These are phyloP conservation scores for Chenopodium album DNA, from an alignment of 148 eudicot species.

Conservation along the genomic window DNA sequence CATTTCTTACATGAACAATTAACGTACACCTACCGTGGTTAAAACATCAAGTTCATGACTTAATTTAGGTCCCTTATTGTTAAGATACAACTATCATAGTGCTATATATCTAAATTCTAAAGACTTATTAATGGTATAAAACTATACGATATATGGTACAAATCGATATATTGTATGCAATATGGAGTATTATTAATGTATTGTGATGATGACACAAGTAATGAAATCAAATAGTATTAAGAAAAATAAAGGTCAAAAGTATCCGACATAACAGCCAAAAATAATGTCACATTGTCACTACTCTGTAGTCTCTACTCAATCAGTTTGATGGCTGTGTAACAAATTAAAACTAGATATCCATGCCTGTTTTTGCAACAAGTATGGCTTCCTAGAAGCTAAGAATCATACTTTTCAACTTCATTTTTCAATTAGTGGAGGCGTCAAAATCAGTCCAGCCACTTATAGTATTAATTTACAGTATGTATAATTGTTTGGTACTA, in stretches of 20 bases:
- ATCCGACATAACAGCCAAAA: neutral
- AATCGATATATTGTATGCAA: no score
- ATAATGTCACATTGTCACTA: neutral
- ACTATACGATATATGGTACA: no score
- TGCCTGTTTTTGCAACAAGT: neutral
- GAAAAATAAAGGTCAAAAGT: neutral
- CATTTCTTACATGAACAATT: no score
- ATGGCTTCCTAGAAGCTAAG: slow-evolving; percentile 4
- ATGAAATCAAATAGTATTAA: no score
- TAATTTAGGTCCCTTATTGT: no score
- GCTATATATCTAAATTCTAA: no score
- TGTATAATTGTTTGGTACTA: neutral
- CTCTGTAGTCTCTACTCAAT: neutral
- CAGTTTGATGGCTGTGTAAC: neutral
- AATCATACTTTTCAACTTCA: neutral
- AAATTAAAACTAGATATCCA: no score
- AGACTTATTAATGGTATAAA: no score
- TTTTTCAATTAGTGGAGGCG: neutral
- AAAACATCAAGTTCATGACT: no score
- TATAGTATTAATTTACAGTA: neutral
- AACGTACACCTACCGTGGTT: no score
- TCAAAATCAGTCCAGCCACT: slow-evolving; percentile 3
- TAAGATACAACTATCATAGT: no score
- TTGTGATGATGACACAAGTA: neutral
- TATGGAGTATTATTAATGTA: no score